These are phyloP conservation scores for Chloris gayana DNA, from an alignment of 176 grass and related monocot genomes.

Conservation along the genomic window DNA sequence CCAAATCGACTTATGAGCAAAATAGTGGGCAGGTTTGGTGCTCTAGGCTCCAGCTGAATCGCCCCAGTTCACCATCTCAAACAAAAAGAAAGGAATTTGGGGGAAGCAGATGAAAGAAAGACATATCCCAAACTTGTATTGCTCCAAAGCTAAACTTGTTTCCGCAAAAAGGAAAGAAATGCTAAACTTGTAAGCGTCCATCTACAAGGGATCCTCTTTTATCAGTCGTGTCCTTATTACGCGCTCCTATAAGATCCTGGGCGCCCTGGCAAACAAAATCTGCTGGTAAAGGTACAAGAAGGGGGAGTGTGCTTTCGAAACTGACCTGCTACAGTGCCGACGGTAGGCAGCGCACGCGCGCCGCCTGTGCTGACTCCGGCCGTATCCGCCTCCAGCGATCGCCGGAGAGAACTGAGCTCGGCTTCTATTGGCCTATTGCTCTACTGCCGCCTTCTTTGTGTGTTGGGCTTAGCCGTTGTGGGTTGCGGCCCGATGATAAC, in stretches of 20 bases:
- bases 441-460: not conserved
- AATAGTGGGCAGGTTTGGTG: not conserved
- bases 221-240: not conserved
- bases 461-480: not conserved
- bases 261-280: not conserved
- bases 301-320: not conserved
- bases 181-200: slow-evolving; percentile 17
- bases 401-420: not conserved
- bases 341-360: not conserved
- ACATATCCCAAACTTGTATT: slow-evolving; percentile 50
- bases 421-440: not conserved
- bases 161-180: not conserved
- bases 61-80: not conserved
- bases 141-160: not conserved
- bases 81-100: slow-evolving; percentile 24
- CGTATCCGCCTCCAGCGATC: not conserved
- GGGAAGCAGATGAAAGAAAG: slow-evolving; percentile 36
- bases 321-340: slow-evolving; percentile 7
- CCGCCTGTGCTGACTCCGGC: not conserved
- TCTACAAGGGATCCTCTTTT: not conserved
- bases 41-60: not conserved
- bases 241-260: not conserved
- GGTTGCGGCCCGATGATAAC: not conserved
- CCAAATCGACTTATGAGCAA: not conserved
- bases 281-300: not conserved